These are phyloP conservation scores for Hypoxylon sp. DNA, from an alignment of 2,329 filamentous ascomycete genomes.

Conservation along the genomic window DNA sequence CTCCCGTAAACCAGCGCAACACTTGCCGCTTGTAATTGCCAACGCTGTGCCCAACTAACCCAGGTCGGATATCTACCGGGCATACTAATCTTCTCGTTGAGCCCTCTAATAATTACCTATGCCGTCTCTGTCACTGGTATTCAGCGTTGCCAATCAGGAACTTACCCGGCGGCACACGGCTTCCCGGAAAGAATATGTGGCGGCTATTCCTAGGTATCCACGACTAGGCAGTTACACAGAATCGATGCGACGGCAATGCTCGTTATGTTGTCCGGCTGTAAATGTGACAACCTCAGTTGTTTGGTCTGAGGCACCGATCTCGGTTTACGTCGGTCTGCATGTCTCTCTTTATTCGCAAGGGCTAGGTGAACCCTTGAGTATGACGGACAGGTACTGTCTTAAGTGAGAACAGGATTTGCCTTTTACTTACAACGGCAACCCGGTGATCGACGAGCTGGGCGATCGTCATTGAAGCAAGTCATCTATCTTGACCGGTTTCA, in stretches of 20 bases:
- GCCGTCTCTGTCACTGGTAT: neutral
- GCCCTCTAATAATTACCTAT: neutral
- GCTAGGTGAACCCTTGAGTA: neutral
- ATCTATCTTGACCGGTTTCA: constrained; percentile 28
- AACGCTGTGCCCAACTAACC: neutral
- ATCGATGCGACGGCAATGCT: neutral
- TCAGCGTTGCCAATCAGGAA: constrained; percentile 14
- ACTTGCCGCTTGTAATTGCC: neutral
- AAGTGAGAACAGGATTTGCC: neutral
- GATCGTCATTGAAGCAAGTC: constrained; percentile 19
- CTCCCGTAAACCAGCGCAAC: neutral
- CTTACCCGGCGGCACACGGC: constrained; percentile 10
- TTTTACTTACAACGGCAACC: constrained; percentile 16
- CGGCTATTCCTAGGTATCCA: neutral
- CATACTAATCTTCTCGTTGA: neutral
- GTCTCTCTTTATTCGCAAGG: neutral
- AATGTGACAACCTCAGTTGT: constrained; percentile 9
- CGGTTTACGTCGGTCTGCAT: constrained; percentile 24
- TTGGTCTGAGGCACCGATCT: constrained; percentile 1
- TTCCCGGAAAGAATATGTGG: constrained; percentile 9
- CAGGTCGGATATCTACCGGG: neutral
- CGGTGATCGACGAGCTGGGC: constrained; percentile 8
- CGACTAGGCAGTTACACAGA: neutral
- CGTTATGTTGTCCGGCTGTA: neutral
- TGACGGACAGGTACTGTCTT: constrained; percentile 4